phyloP scores from a whole-genome alignment of 106 monocot genomes.

The Triglochin maritima region DNA sequence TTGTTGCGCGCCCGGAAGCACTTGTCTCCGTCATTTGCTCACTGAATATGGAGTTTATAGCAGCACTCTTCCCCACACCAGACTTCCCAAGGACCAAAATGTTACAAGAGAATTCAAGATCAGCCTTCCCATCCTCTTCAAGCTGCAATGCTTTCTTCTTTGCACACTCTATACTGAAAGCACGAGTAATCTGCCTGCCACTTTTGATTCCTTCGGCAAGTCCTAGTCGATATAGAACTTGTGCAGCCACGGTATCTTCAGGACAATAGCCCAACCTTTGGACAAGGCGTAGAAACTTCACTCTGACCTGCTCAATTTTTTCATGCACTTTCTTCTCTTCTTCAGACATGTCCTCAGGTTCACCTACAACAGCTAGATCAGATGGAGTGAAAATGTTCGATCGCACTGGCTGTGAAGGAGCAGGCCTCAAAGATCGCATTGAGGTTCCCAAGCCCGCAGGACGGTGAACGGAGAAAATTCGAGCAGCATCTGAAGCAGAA shows the following conservation, averaged over 20 bases:
- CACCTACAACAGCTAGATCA: constrained; percentile 30
- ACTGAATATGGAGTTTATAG: constrained; percentile 81
- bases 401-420: constrained; percentile 20
- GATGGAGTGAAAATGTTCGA: constrained; percentile 25
- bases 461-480: constrained; percentile 56
- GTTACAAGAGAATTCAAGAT: constrained; percentile 72
- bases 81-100: constrained; percentile 78
- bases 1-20: constrained; percentile 55
- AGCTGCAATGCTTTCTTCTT: constrained; percentile 51
- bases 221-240: constrained; percentile 60
- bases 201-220: constrained; percentile 60
- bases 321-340: constrained; percentile 73
- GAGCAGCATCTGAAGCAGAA: constrained; percentile 35
- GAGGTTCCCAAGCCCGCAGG: constrained; percentile 77
- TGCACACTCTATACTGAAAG: constrained; percentile 39
- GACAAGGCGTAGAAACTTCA: constrained; percentile 75
- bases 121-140: constrained; percentile 43
- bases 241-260: constrained; percentile 60
- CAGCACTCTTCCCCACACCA: constrained; percentile 92
- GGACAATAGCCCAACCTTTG: constrained; percentile 62
- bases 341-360: constrained; percentile 39
- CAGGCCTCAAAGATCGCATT: constrained; percentile 43
- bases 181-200: constrained; percentile 38
- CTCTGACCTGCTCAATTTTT: constrained; percentile 66
- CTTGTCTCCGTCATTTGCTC: constrained; percentile 43